Evolutionary conservation across 1,139 yeast genomes (phyloP), one percentile per base, ranked within the genome.

Genomic region (Sugiyamaella xylanicola): DNA sequence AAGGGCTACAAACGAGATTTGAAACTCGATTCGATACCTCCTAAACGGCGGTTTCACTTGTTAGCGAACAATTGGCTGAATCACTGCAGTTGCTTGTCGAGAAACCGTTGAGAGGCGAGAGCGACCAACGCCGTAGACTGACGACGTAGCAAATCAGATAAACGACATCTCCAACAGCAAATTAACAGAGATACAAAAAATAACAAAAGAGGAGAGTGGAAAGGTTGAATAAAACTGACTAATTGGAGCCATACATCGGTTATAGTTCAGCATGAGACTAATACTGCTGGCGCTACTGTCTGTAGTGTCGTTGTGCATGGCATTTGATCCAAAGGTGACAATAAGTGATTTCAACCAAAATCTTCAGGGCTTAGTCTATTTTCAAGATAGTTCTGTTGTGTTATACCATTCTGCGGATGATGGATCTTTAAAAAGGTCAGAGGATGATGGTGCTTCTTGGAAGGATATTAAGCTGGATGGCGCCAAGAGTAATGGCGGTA

Each of bases 401-500:
- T 61, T 86, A 41, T 72, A 75, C 11, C 67, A 77, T 45, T 50
- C 52, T 20, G 51, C 52, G 9, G 54, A 32, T 8, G 74, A 74
- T 19, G 63, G 64, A 8, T 56, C 61, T 3, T 68, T 84, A 1
- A 71, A 61, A 40, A 63, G 79, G 8, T 84, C 92, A 0, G 72
- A 67, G 15, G 80, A 87, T 65, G 83, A 84, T 61, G 95, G 95
- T 5, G 74, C 67, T 17, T 65, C 74, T 0, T 87, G 88, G 86
- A 61, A 69, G 0, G 61, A 63, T 13, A 69, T 79, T 50, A 72
- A 63, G n/a, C 49, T 60, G 9, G 59, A 56, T 56, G 47, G 47
- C 16, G 41, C 27, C 15, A 40, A 39, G 15, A 71, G 59, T n/a
- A 63, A 63, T 17, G 58, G 66, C 22, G 67, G 69, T n/a, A 65